Percentiles rank a stretch among this genome's conserved stretches.
Evolutionary conservation across 2,329 filamentous ascomycete species (phyloP).

Genomic region (Trichoderma hamatum): DNA sequence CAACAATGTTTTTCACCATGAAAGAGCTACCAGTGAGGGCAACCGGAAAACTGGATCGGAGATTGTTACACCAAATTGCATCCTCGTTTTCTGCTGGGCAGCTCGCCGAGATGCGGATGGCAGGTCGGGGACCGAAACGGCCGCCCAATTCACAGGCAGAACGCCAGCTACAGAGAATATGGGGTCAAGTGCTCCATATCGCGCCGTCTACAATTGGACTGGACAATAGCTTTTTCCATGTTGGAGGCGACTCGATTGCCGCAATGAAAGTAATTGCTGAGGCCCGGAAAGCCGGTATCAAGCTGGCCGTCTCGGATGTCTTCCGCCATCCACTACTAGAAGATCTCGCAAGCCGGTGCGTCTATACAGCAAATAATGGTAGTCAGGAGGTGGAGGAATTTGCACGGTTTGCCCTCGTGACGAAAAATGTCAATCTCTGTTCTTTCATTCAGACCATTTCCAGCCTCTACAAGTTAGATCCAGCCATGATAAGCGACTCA

Average conservation of each 20-base stretch:
- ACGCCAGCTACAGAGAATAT: too few relatives aligned
- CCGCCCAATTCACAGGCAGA: not conserved
- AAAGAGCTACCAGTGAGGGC: constrained; percentile 39
- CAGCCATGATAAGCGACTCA: constrained; percentile 34
- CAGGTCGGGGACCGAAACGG: not conserved
- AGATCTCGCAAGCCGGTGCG: too few relatives aligned
- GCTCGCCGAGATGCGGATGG: constrained; percentile 41
- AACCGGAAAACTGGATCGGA: constrained; percentile 6
- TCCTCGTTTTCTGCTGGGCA: constrained; percentile 34
- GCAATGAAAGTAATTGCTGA: constrained; percentile 49
- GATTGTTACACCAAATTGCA: constrained; percentile 13
- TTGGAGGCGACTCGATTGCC: constrained; percentile 52
- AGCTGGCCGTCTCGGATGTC: constrained; percentile 22
- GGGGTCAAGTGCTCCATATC: too few relatives aligned
- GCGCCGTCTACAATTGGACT: constrained; percentile 36
- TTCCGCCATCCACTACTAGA: constrained; percentile 5
- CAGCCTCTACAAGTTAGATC: not conserved
- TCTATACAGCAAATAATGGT: not conserved
- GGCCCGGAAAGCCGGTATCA: constrained; percentile 8
- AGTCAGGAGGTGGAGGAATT: not conserved
- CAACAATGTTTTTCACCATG: constrained; percentile 45
- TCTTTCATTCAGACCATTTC: not conserved
- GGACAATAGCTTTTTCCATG: constrained; percentile 52
- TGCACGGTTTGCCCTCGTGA: too few relatives aligned
- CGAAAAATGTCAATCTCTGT: not conserved